Percentiles rank a stretch among this genome's conserved stretches.
phyloP scores from a whole-genome alignment of 2,329 filamentous ascomycete genomes.

The Alternaria panax region DNA sequence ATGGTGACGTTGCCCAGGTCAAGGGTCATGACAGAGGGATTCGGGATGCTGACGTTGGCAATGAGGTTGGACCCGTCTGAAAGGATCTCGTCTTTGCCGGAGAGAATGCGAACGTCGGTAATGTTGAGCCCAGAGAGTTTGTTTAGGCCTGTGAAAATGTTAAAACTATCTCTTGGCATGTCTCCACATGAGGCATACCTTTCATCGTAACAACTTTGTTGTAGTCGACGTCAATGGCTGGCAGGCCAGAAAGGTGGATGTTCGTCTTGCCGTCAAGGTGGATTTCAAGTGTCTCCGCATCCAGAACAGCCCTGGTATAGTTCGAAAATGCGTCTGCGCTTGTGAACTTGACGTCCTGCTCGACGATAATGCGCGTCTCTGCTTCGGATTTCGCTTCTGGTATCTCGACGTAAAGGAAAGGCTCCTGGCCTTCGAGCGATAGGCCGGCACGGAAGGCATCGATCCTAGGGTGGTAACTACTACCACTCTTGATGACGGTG shows the following conservation, averaged over 20 bases:
- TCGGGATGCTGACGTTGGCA: conserved; percentile 67
- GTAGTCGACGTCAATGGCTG: conserved; percentile 60
- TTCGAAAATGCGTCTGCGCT: conserved; percentile 57
- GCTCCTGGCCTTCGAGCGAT: conserved; percentile 53
- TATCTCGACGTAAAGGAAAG: conserved; percentile 57
- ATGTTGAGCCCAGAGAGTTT: conserved; percentile 63
- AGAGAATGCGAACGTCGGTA: conserved; percentile 58
- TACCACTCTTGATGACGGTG: conserved; percentile 57
- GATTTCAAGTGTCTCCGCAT: conserved; percentile 58
- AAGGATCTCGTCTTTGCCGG: conserved; percentile 44
- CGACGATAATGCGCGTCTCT: conserved; percentile 52
- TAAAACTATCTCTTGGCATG: conserved; percentile 1
- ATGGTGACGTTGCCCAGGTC: conserved; percentile 73
- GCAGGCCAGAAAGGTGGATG: conserved; percentile 60
- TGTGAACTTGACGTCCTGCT: conserved; percentile 55
- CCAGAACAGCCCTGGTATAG: conserved; percentile 59
- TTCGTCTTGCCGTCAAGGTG: conserved; percentile 61
- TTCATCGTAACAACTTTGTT: conserved; percentile 65
- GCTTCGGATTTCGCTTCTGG: conserved; percentile 55
- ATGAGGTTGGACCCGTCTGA: conserved; percentile 66
- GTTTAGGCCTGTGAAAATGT: conserved; percentile 59
- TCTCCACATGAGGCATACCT: conserved; percentile 49
- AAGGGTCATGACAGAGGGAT: conserved; percentile 69
- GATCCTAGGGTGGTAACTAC: conserved; percentile 62
- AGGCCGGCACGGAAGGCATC: conserved; percentile 62